These are phyloP conservation scores for Pisolithus thermaeus DNA, from an alignment of 1,284 basidiomycete genomes.

Conservation along the genomic window DNA sequence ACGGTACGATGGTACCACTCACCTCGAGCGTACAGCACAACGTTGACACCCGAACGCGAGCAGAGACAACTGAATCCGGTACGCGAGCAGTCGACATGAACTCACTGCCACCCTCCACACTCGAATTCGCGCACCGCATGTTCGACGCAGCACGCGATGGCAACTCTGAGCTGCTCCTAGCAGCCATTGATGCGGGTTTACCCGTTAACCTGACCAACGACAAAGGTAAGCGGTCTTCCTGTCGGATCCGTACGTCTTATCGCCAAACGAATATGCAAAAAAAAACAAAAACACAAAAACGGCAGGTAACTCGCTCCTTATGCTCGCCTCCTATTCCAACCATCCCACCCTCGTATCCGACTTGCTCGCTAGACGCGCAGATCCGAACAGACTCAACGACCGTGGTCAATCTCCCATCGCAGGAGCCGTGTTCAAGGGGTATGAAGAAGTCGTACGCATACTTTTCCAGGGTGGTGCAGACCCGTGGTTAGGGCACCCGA, in stretches of 20 bases:
- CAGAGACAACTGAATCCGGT: conserved; percentile 1
- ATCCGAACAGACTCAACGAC: conserved; percentile 71
- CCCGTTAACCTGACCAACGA: conserved; percentile 76
- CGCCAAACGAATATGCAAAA: neutral
- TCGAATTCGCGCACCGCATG: conserved; percentile 69
- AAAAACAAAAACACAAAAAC: neutral
- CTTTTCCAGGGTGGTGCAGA: conserved; percentile 65
- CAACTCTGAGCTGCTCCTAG: conserved; percentile 43
- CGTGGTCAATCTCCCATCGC: conserved; percentile 75
- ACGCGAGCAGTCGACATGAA: neutral
- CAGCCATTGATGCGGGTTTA: conserved; percentile 67
- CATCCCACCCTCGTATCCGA: conserved; percentile 52
- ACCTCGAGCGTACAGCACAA: too few species aligned
- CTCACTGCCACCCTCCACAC: conserved; percentile 39
- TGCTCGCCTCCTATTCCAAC: conserved; percentile 80
- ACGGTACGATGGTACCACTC: too few species aligned
- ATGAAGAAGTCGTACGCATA: conserved; percentile 56
- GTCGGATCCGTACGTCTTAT: neutral
- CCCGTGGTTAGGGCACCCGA: conserved; percentile 64
- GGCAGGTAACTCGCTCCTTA: conserved; percentile 71
- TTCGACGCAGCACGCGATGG: conserved; percentile 73
- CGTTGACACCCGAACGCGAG: neutral
- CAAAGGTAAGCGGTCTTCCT: conserved; percentile 40
- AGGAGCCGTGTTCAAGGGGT: conserved; percentile 76
- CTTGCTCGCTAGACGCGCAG: conserved; percentile 54